A percentile compares a stretch with the other conserved stretches of the same genome.
Conservation (phyloP, 2,329 filamentous ascomycete species). For the Pseudogymnoascus destructans region DNA sequence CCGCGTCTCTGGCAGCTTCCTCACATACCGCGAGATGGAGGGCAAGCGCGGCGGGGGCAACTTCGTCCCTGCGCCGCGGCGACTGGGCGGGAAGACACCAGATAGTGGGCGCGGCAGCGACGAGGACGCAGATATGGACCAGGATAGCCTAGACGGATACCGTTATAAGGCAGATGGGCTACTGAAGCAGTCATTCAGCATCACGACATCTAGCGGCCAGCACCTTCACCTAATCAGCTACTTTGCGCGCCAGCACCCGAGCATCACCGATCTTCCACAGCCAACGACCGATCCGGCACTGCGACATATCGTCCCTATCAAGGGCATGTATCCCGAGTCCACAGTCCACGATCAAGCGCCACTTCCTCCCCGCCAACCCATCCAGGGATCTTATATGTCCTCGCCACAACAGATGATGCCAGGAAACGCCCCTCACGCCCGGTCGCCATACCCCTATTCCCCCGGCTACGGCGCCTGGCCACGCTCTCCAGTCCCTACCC, state of each 20-base stretch:
- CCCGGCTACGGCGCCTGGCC: constrained; percentile 38
- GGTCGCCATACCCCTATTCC: constrained; percentile 28
- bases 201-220: constrained; percentile 79
- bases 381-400: constrained; percentile 36
- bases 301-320: constrained; percentile 70
- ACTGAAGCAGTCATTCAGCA: constrained; percentile 99
- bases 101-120: constrained; percentile 72
- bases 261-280: constrained; percentile 59
- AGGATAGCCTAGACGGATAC: constrained; percentile 74
- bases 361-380: constrained; percentile 63
- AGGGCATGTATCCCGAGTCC: constrained; percentile 95
- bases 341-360: constrained; percentile 79
- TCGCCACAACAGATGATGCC: constrained; percentile 30
- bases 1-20: constrained; percentile 89
- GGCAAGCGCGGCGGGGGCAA: constrained; percentile 77
- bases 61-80: constrained; percentile 47
- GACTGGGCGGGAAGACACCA: constrained; percentile 59
- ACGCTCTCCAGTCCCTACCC: constrained; percentile 41
- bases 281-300: constrained; percentile 70
- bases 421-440: constrained; percentile 28
- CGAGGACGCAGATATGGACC: constrained; percentile 59
- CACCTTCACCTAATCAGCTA: constrained; percentile 97
- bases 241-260: constrained; percentile 69
- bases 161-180: constrained; percentile 91
- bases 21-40: constrained; percentile 98